Evolutionary conservation across 805 yeast genomes (phyloP), one percentile per base, ranked within the genome.

Genomic region (Yarrowia keelungensis): DNA sequence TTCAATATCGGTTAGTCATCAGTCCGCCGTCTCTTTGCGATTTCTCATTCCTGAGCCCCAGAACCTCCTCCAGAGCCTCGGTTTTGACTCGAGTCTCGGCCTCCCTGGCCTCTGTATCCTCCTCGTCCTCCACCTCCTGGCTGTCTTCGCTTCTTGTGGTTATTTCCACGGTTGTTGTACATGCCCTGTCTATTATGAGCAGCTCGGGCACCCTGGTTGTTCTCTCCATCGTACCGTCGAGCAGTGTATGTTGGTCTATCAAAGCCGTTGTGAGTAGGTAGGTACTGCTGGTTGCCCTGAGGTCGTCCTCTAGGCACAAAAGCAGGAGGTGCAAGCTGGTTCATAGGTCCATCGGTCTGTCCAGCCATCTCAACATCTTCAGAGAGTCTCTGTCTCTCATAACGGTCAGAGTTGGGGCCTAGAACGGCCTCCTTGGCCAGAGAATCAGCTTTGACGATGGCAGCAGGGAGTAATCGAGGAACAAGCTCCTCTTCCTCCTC

Each of bases 401-500:
- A 56, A 22, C 49, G 19, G 35, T 42, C 49, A 14, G 64, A 56
- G 19, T 32, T 32, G 26, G 38, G 38, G 26, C 64, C 64, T 2
- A 42, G 10, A 5, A 35, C 47, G 1, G 43, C 38, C 11, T 56
- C 64, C 15, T 16, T 32, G 0, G 64, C 64, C 5, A 32, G 39
- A 3, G 64, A 19, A n/a, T 56, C 64, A n/a, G 64, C 64, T 32
- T 41, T 56, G 26, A 43, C 49, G 3, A 56, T 49, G 3, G 26
- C 49, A 3, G 15, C 26, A 10, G 64, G 64, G 4, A 56, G 49
- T 7, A 16, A 8, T 42, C 64, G 22, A 32, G 64, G 64, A 8
- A 56, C 16, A 7, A 56, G 64, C 22, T 26, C 41, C 41, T 56
- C 64, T 19, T 54, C 61, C 11, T 56, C 64, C n/a, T 53, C 59